Percentiles rank a stretch among this genome's conserved stretches.
Evolutionary conservation across 2,329 filamentous ascomycete genomes (phyloP).

Genomic region (Aspergillus japonicus): DNA sequence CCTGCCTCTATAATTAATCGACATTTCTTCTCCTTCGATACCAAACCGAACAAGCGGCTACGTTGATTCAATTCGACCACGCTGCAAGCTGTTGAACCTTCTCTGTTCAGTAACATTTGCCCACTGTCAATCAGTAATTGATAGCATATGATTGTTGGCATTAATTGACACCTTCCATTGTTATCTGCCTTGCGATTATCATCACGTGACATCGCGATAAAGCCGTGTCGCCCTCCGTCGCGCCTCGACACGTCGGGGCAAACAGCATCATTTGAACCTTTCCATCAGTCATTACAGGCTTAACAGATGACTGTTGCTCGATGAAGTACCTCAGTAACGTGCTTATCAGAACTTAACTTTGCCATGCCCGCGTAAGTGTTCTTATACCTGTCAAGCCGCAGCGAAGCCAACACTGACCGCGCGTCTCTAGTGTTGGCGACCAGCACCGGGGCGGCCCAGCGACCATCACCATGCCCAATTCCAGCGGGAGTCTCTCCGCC

Average conservation of each 20-base stretch:
- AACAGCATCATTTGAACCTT: not conserved
- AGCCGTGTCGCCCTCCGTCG: constrained; percentile 22
- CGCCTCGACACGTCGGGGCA: constrained; percentile 17
- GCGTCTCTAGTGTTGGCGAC: constrained; percentile 60
- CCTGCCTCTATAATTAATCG: not conserved
- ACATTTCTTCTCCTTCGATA: not conserved
- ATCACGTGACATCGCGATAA: constrained; percentile 37
- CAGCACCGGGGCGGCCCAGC: constrained; percentile 56
- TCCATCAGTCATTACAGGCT: not conserved
- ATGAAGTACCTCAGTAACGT: constrained; percentile 6
- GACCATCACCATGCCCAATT: constrained; percentile 44
- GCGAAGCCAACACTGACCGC: constrained; percentile 11
- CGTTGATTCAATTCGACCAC: too few species aligned
- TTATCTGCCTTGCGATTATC: not conserved
- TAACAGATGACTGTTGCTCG: not conserved
- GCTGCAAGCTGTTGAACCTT: not conserved
- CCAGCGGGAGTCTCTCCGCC: constrained; percentile 35
- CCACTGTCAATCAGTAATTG: not conserved
- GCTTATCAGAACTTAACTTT: constrained; percentile 11
- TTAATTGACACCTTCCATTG: not conserved
- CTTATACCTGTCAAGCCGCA: not conserved
- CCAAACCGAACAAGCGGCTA: too few species aligned
- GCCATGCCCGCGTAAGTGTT: constrained; percentile 50
- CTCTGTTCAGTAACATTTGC: not conserved
- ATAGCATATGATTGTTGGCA: not conserved